Evolutionary conservation across 169 alveolate genomes (phyloP), one percentile per base, ranked within the genome.

Genomic region (Cystoisospora suis): DNA sequence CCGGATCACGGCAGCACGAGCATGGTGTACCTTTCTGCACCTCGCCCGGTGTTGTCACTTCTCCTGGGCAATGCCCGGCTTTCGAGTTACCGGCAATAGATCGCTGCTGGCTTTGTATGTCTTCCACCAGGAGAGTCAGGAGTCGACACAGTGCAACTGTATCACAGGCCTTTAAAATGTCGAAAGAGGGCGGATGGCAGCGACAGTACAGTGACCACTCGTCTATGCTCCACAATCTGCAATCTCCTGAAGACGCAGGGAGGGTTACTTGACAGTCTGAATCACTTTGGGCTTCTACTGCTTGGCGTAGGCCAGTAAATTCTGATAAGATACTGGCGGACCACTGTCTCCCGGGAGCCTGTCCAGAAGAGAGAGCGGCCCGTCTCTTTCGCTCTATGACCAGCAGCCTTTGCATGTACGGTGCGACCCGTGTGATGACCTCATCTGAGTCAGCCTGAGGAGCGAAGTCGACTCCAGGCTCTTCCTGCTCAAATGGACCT

Each of bases 181-280:
- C 83, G 1, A 36, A 32, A 23, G 83, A 72, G 17, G 83, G 83
- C 17, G 83, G 83, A 38, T 72, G 42, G 83, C 83, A 72, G 3
- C 83, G 83, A 38, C 83, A 72, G 45, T 72, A 72, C 58, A 72
- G 45, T 3, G 38, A n/a, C 83, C 83, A 72, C 45, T 72, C 83
- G 36, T 5, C 20, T 27, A 40, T 53, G 32, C 27, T 38, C 83
- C 83, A 72, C 29, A 23, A 53, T 53, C 12, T 12, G 65, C 65
- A 53, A 23, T 53, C 65, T 15, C 29, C 65, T 15, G 65, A 12
- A 23, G 23, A 12, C 23, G 65, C 65, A n/a, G n/a, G n/a, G n/a
- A n/a, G n/a, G n/a, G n/a, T n/a, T n/a, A n/a, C n/a, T n/a, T n/a
- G n/a, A n/a, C n/a, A n/a, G n/a, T n/a, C n/a, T n/a, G n/a, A n/a